phyloP scores from a whole-genome alignment of 345 rosid species.

The Populus davidiana region DNA sequence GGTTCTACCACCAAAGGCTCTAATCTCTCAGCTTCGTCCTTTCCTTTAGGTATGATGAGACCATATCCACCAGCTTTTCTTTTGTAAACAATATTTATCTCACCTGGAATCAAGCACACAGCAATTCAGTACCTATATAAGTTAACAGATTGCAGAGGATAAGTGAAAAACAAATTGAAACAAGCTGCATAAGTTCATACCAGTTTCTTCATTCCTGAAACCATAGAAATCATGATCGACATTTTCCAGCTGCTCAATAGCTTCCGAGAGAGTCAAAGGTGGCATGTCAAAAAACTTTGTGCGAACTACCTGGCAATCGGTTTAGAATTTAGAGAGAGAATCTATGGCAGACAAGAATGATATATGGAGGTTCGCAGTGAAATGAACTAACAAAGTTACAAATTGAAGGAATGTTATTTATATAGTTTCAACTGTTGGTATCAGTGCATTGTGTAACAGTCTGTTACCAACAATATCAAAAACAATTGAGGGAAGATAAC shows the following conservation, averaged over 20 bases:
- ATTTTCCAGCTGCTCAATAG: conserved; percentile 81
- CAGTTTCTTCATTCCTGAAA: conserved; percentile 83
- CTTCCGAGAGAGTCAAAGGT: conserved; percentile 76
- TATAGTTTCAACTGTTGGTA: background rate
- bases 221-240: conserved; percentile 87
- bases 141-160: background rate
- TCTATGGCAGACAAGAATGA: background rate
- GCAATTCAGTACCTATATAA: background rate
- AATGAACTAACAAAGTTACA: too few relatives aligned
- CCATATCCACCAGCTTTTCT: conserved; percentile 90
- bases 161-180: background rate
- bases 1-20: conserved; percentile 60
- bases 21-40: conserved; percentile 51
- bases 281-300: conserved; percentile 90
- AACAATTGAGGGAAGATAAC: too few relatives aligned
- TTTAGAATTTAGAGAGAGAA: background rate
- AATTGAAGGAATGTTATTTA: background rate
- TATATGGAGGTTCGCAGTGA: too few relatives aligned
- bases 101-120: conserved; percentile 49
- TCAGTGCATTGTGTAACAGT: background rate
- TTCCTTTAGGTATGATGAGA: conserved; percentile 71
- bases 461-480: too few relatives aligned
- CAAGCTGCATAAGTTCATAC: conserved; percentile 31
- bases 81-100: conserved; percentile 81
- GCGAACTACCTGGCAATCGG: conserved; percentile 61